Base-by-base conservation (phyloP, 169 alveolate genomes). In the Perkinsus chesapeaki region DNA sequence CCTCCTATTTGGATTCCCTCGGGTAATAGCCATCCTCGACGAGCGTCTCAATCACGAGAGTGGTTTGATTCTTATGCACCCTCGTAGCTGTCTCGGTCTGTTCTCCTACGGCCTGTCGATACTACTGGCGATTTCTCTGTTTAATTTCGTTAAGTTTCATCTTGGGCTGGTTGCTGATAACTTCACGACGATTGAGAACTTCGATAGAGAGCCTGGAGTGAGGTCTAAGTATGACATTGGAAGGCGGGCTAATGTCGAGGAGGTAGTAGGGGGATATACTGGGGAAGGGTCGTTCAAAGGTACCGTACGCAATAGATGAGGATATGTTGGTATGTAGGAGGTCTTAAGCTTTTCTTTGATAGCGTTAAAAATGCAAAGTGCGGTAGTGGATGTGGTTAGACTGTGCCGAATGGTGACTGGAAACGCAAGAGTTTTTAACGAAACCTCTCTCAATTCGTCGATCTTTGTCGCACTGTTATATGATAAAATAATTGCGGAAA, bases 71-170 rank as follows among this genome's bases (percentile, higher is more conserved):
- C 93, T 94, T 92, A 91, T 72, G 94, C 94, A 92, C 92, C 93
- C 73, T 93, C 92, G 48, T 91, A 94, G 73, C 92, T 94, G 20
- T 91, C 91, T 92, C 95, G 95, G 36, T 94, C 95, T 31, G 92
- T 93, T 60, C 95, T 94, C 94, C 91, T 95, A 31, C 93, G 60
- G 93, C 90, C 23, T 43, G 23, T 43, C 95, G 16, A 93, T 95
- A 38, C 96, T 95, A 39, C 91, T 97, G 37, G 93, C 96, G 39
- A 94, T 97, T 91, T 98, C 98, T 34, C 95, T 97, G 47, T 96
- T 97, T 23, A 98, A 98, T 0, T 97, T 97, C 95, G 96, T 97
- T 37, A 96, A 97, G 92, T 95, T 97, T 93, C 98, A 97, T 93
- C 96, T 97, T 93, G 93, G 92, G 73, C 60, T 94, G 60, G 91